These are phyloP conservation scores for Phaeosphaeria sp. DNA, from an alignment of 2,329 filamentous ascomycete species.

Conservation along the genomic window DNA sequence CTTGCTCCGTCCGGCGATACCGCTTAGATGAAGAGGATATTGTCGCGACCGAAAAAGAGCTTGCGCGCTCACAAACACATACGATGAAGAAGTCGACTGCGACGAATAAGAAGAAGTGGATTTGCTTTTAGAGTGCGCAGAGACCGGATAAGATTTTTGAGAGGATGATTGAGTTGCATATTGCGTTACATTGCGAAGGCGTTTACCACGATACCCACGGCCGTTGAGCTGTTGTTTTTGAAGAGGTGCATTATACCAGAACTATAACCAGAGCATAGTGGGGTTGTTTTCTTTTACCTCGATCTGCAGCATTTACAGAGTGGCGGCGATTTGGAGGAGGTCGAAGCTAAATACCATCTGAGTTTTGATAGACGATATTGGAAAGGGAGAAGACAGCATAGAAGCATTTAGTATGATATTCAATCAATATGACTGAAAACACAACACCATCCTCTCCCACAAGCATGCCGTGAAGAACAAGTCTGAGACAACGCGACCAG, in stretches of 20 bases:
- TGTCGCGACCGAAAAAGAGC: slow-evolving; percentile 29
- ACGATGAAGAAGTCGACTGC: slow-evolving; percentile 18
- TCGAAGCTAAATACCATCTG: background rate
- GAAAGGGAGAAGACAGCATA: background rate
- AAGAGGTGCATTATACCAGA: slow-evolving; percentile 19
- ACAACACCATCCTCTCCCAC: background rate
- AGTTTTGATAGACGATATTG: background rate
- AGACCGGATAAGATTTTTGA: slow-evolving; percentile 1
- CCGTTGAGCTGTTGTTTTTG: slow-evolving; percentile 26
- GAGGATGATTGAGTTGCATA: slow-evolving; percentile 18
- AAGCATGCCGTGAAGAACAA: background rate
- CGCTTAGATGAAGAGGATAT: slow-evolving; percentile 40
- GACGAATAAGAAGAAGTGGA: slow-evolving; percentile 34
- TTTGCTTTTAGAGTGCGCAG: slow-evolving; percentile 30
- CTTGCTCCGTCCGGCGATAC: slow-evolving; percentile 47
- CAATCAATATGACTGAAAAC: background rate
- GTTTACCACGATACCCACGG: slow-evolving; percentile 42
- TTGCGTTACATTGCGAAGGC: slow-evolving; percentile 26
- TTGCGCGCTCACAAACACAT: slow-evolving; percentile 17
- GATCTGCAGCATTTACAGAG: background rate
- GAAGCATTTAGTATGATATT: background rate
- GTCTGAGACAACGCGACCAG: background rate
- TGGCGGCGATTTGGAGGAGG: background rate
- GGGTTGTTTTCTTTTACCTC: background rate
- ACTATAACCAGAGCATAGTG: background rate